These are phyloP conservation scores for Acrasis kona DNA, from an alignment of 78 protist species.

Conservation along the genomic window DNA sequence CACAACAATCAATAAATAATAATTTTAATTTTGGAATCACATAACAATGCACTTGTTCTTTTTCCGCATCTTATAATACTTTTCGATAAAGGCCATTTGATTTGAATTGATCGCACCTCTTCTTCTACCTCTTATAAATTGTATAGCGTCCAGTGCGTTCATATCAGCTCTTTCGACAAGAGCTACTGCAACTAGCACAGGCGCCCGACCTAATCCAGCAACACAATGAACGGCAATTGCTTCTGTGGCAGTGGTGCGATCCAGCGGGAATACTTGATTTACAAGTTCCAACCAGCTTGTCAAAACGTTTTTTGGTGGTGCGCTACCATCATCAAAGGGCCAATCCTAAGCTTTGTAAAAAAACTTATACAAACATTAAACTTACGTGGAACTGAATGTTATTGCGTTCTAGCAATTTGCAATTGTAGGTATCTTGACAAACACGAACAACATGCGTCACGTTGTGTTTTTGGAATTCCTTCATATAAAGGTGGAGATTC, in stretches of 20 bases:
- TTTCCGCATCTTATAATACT: conserved; percentile 23
- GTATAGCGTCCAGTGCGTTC: conserved; percentile 36
- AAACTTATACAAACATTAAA: no score
- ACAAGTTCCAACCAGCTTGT: not conserved
- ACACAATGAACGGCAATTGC: conserved; percentile 56
- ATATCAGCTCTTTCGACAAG: conserved; percentile 36
- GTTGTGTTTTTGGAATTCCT: no score
- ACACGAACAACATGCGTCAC: no score
- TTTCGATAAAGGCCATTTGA: conserved; percentile 31
- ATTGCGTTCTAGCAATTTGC: no score
- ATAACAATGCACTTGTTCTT: conserved; percentile 3
- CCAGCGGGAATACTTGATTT: not conserved
- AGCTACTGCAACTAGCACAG: conserved; percentile 60
- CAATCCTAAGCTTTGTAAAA: not conserved
- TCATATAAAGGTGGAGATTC: no score
- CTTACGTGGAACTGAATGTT: no score
- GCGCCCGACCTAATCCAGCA: conserved; percentile 63
- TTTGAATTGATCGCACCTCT: conserved; percentile 45
- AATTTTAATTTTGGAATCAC: no score
- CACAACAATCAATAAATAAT: no score
- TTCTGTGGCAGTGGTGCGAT: not conserved
- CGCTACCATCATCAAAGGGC: not conserved
- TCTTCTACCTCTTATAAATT: conserved; percentile 24
- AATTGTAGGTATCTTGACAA: no score
- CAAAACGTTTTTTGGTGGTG: not conserved